Percentiles rank a stretch among this genome's conserved stretches.
These are phyloP conservation scores for Barnettozyma californica DNA, from an alignment of 805 yeast genomes.

Conservation along the genomic window DNA sequence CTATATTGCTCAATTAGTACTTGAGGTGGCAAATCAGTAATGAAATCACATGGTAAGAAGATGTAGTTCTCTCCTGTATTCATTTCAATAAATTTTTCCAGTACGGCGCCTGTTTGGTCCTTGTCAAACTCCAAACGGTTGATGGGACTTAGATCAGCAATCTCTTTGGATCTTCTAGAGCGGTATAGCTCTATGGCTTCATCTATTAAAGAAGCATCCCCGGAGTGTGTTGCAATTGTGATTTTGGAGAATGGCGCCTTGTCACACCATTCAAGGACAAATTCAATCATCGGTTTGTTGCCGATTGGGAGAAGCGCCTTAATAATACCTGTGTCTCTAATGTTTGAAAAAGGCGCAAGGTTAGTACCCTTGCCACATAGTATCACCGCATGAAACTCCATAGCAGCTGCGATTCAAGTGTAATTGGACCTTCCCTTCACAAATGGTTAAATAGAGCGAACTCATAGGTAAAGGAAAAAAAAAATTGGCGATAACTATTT, in stretches of 20 bases:
- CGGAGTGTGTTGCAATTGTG: slow-evolving; percentile 53
- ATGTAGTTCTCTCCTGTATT: slow-evolving; percentile 50
- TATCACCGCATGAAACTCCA: slow-evolving; percentile 92
- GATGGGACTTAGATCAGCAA: slow-evolving; percentile 29
- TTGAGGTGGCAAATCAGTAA: slow-evolving; percentile 90
- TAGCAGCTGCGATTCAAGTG: slow-evolving; percentile 22
- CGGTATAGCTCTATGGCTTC: slow-evolving; percentile 45
- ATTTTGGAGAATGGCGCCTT: slow-evolving; percentile 71
- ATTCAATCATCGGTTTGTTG: slow-evolving; percentile 80
- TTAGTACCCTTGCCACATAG: slow-evolving; percentile 82
- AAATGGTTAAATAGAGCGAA: too few species aligned
- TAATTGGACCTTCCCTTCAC: not conserved
- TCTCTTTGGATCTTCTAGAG: slow-evolving; percentile 32
- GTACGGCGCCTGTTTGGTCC: slow-evolving; percentile 57
- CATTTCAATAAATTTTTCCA: slow-evolving; percentile 43
- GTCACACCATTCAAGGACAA: slow-evolving; percentile 91
- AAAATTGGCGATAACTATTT: not conserved
- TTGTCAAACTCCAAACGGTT: slow-evolving; percentile 40
- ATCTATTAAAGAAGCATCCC: slow-evolving; percentile 41
- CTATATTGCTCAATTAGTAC: slow-evolving; percentile 80
- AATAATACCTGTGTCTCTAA: slow-evolving; percentile 57
- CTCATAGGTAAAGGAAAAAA: not conserved
- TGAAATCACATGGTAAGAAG: slow-evolving; percentile 89
- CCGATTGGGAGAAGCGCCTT: slow-evolving; percentile 90
- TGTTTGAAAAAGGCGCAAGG: slow-evolving; percentile 65